Percentiles rank a stretch among this genome's conserved stretches.
Conservation (phyloP, 2,329 filamentous ascomycete species). For the Fusarium napiforme region DNA sequence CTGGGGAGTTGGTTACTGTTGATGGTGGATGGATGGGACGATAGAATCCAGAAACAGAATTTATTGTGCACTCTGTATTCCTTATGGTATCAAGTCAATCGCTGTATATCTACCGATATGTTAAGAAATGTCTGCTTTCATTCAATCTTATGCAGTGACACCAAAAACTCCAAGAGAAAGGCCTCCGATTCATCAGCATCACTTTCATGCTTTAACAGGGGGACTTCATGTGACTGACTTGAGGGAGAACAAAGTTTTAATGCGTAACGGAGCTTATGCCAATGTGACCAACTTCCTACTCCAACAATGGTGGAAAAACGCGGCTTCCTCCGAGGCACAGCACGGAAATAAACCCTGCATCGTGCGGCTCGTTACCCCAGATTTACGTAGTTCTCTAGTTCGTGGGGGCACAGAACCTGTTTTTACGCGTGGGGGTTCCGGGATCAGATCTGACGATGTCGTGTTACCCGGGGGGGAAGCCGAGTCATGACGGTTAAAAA, state of each 20-base stretch:
- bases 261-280: background rate
- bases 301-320: background rate
- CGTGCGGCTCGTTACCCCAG: background rate
- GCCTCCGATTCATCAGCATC: too few species aligned
- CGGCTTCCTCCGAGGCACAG: background rate
- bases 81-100: too few species aligned
- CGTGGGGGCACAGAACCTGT: conserved; percentile 4
- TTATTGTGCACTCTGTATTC: too few species aligned
- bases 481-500: background rate
- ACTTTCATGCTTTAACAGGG: too few species aligned
- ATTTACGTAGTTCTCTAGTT: background rate
- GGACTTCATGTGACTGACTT: too few species aligned
- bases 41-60: accelerated
- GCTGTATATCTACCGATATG: too few species aligned
- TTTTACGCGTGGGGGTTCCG: conserved; percentile 8
- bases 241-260: too few species aligned
- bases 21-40: conserved; percentile 74
- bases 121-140: too few species aligned
- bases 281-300: background rate
- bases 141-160: too few species aligned
- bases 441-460: background rate
- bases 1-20: conserved; percentile 82
- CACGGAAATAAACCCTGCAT: background rate
- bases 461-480: conserved; percentile 4
- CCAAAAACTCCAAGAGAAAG: too few species aligned